Conservation (phyloP, 192 early-diverging fungal genomes). For the Anaeromyces robustus region DNA sequence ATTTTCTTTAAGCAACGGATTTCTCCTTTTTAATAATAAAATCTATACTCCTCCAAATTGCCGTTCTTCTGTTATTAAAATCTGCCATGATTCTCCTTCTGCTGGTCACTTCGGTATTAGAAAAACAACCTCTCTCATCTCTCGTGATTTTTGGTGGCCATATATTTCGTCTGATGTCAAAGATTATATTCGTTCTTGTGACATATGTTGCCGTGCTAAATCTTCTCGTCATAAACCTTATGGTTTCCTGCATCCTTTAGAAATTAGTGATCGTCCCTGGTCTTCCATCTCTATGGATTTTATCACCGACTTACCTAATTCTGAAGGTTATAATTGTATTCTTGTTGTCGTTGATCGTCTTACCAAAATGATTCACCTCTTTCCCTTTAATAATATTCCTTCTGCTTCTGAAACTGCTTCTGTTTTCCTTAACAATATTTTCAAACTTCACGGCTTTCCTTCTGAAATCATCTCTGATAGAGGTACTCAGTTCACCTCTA, state of each 20-base stretch:
- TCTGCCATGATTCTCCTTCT: no score
- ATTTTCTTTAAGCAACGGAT: no score
- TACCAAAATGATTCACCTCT: not conserved
- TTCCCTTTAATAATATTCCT: not conserved
- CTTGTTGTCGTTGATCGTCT: slow-evolving; percentile 25
- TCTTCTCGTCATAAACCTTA: slow-evolving; percentile 4
- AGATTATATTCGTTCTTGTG: no score
- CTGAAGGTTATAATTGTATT: slow-evolving; percentile 12
- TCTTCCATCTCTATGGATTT: slow-evolving; percentile 30
- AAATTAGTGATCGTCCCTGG: slow-evolving; percentile 1
- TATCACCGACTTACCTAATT: slow-evolving; percentile 10
- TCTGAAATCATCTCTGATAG: not conserved
- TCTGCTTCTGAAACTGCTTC: slow-evolving; percentile 1
- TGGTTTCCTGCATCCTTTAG: slow-evolving; percentile 7
- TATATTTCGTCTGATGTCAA: no score
- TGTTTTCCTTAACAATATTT: not conserved
- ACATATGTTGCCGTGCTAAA: no score
- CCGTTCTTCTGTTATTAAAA: no score
- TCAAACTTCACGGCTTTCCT: not conserved
- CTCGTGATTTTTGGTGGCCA: no score
- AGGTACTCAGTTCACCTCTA: not conserved
- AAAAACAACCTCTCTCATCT: no score
- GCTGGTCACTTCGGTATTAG: no score
- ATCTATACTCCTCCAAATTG: no score
- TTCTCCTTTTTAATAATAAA: no score